phyloP scores from a whole-genome alignment of 257 asterid genomes.

The Nyctanthes arbortristis region DNA sequence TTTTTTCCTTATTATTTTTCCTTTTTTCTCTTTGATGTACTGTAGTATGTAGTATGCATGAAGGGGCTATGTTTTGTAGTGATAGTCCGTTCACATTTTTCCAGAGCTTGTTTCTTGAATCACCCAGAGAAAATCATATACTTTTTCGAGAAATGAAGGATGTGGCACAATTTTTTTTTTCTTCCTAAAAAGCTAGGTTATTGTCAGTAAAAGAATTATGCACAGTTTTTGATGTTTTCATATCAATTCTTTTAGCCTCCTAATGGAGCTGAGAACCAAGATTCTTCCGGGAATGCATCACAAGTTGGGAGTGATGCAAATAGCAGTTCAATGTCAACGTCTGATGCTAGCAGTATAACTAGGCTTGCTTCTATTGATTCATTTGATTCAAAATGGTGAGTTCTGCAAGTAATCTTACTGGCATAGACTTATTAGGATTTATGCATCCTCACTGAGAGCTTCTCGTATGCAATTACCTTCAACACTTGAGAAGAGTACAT shows the following conservation, averaged over 20 bases:
- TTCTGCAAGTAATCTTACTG: neutral
- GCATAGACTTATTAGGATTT: neutral
- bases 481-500: neutral
- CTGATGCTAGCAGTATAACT: slow-evolving; percentile 77
- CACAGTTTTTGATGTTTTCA: slow-evolving; percentile 12
- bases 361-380: slow-evolving; percentile 98
- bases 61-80: neutral
- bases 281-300: slow-evolving; percentile 76
- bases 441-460: neutral
- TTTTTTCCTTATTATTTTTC: neutral
- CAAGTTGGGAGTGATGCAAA: slow-evolving; percentile 77
- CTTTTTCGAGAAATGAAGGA: neutral
- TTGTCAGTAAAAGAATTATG: neutral
- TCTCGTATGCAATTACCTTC: neutral
- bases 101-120: neutral
- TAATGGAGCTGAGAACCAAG: slow-evolving; percentile 59
- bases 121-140: neutral
- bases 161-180: neutral
- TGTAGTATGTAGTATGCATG: neutral
- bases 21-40: neutral
- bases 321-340: slow-evolving; percentile 47
- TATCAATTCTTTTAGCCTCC: slow-evolving; percentile 40
- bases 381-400: slow-evolving; percentile 93
- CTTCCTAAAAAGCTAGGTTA: neutral
- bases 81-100: neutral